Evolutionary conservation across 345 rosid species (phyloP).

Genomic region (Pugionium cornutum): DNA sequence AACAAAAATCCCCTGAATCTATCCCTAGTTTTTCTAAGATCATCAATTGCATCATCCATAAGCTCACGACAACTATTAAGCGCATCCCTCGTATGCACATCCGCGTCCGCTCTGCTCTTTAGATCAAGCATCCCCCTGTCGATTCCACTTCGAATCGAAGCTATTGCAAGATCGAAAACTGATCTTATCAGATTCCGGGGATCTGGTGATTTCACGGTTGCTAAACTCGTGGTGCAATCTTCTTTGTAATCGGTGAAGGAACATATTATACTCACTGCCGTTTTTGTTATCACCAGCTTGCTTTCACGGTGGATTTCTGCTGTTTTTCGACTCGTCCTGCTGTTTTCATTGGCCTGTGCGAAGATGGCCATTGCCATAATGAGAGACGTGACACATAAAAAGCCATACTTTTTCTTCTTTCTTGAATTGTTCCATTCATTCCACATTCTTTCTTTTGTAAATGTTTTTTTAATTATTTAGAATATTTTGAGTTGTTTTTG

Average conservation of each 20-base stretch:
- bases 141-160: slow-evolving; percentile 46
- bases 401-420: slow-evolving; percentile 22
- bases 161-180: slow-evolving; percentile 51
- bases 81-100: slow-evolving; percentile 57
- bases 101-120: slow-evolving; percentile 49
- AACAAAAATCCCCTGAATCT: slow-evolving; percentile 45
- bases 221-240: slow-evolving; percentile 51
- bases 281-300: slow-evolving; percentile 26
- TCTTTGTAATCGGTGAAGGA: slow-evolving; percentile 61
- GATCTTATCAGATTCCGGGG: slow-evolving; percentile 55
- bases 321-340: not conserved
- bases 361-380: slow-evolving; percentile 12
- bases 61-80: slow-evolving; percentile 54
- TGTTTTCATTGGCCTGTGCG: not conserved
- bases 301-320: slow-evolving; percentile 27
- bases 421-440: slow-evolving; percentile 24
- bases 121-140: slow-evolving; percentile 41
- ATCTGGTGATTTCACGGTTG: slow-evolving; percentile 45
- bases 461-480: not conserved
- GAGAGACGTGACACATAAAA: slow-evolving; percentile 13
- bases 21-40: slow-evolving; percentile 51
- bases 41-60: slow-evolving; percentile 56
- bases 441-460: slow-evolving; percentile 3
- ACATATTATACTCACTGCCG: slow-evolving; percentile 54
- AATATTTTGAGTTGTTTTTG: slow-evolving; percentile 11